A percentile compares a stretch with the other conserved stretches of the same genome.
These are phyloP conservation scores for Marasmius tenuissimus DNA, from an alignment of 1,284 basidiomycete species.

Conservation along the genomic window DNA sequence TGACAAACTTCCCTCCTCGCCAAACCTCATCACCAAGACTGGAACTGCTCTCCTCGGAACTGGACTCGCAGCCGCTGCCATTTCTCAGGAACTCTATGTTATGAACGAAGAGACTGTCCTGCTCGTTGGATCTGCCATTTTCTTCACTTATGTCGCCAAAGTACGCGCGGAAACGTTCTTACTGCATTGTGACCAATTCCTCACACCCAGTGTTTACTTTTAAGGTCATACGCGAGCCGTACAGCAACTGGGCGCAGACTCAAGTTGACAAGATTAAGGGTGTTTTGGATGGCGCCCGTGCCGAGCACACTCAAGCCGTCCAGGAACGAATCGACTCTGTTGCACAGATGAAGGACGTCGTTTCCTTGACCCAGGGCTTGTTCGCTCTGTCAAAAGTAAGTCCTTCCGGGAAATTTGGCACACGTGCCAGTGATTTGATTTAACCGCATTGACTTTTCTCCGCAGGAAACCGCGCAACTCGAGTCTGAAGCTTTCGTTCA, in stretches of 20 bases:
- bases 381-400: conserved; percentile 90
- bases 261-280: conserved; percentile 84
- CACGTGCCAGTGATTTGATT: neutral
- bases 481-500: conserved; percentile 92
- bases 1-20: conserved; percentile 89
- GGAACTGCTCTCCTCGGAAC: conserved; percentile 91
- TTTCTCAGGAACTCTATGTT: conserved; percentile 97
- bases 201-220: conserved; percentile 12
- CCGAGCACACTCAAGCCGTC: conserved; percentile 92
- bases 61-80: conserved; percentile 88
- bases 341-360: conserved; percentile 92
- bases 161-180: conserved; percentile 38
- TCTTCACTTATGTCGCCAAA: conserved; percentile 86
- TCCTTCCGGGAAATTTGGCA: neutral
- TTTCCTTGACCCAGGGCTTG: conserved; percentile 85
- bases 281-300: conserved; percentile 82
- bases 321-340: conserved; percentile 92
- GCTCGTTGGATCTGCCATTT: conserved; percentile 81
- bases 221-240: conserved; percentile 77
- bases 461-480: conserved; percentile 87
- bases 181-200: neutral
- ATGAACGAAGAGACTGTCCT: conserved; percentile 94
- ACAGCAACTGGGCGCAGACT: conserved; percentile 90
- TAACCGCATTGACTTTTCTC: too few species aligned
- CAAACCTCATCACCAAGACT: conserved; percentile 90